Evolutionary conservation across 2,329 filamentous ascomycete genomes (phyloP), one percentile per base, ranked within the genome.

Genomic region (Graphilbum sp.): DNA sequence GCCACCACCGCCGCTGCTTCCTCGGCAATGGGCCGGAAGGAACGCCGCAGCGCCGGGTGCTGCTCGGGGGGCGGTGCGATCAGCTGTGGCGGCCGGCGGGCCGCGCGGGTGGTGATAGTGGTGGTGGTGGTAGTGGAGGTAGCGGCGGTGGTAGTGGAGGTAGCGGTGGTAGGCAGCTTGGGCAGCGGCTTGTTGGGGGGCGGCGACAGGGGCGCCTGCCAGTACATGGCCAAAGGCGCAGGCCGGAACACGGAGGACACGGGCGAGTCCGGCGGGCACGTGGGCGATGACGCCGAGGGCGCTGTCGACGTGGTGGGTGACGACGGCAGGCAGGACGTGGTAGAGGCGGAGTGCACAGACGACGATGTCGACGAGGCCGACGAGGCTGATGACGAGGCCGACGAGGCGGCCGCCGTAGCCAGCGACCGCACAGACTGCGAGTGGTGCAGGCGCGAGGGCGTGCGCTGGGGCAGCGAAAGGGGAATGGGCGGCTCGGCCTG

Each of bases 401-500:
- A 19, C 4, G 23, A 18, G 50, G 50, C 31, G 50, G 52, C 29
- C 49, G n/a, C n/a, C 10, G 42, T 32, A 41, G 45, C 35, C 43
- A 47, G 16, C 9, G 48, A 40, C 42, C 50, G 41, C 39, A 46
- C 40, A 17, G 45, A 45, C 45, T 43, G 41, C 43, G 55, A 39
- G 47, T 46, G 47, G 36, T 48, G 13, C 34, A 37, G 32, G 43
- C 55, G 58, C 43, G 53, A 52, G 46, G 53, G 58, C 51, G 54
- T 61, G 49, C 59, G 58, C 44, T 64, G 61, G 35, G 63, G 51
- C 41, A 51, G 50, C 34, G 66, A 64, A 45, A 74, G 69, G 27
- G 66, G 64, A 45, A 74, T 69, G 27, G 72, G 73, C 42, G 67
- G 67, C 52, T 69, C 65, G 35, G 67, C 67, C 47, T 68, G 63